Base-by-base conservation (phyloP, 495 filamentous ascomycete genomes). In the Trichoderma reesei region DNA sequence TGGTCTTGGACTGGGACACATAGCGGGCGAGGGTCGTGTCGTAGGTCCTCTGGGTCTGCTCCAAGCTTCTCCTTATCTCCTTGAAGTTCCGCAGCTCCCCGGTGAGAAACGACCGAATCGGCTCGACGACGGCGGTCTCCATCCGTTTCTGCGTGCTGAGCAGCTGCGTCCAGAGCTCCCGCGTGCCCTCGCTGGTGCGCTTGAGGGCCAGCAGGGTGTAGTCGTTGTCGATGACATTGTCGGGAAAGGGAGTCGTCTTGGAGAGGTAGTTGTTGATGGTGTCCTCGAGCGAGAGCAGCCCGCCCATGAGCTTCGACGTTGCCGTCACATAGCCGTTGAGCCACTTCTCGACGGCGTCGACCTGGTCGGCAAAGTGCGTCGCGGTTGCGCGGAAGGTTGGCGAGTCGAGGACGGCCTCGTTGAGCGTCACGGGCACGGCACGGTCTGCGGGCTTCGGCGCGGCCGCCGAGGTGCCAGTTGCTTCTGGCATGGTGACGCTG, bases 331-430 rank as follows among this genome's bases (percentile, higher is more conserved):
- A 97, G 65, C 81, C 83, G 46, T 97, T 92, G 33, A 98, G 86
- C 94, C 94, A 98, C 82, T 84, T 86, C 73, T 98, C 95, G 62
- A 98, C 83, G 63, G 84, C 82, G 63, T 98, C 94, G 72, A 96
- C 84, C 78, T 98, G 92, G 66, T 98, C 94, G 39, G 86, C 80
- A 77, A 96, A 96, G 78, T 97, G 92, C 44, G 88, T 76, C 64
- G 92, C 86, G 13, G 90, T 90, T 39, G 92, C 89, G 65, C 94
- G 88, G 75, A 98, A 98, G 42, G 92, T 95, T 31, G 94, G 94
- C 3, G 90, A 94, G 75, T 98, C 94, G 75, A 97, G 87, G 37
- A 92, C 89, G 59, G 94, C 94, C 83, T 98, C 94, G 79, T 90
- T 92, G 64, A 96, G 82, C 59, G 85, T 83, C 37, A 98, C 95